Evolutionary conservation across 768 basidiomycete genomes (phyloP).

Genomic region (Boletus rubroflammeus): DNA sequence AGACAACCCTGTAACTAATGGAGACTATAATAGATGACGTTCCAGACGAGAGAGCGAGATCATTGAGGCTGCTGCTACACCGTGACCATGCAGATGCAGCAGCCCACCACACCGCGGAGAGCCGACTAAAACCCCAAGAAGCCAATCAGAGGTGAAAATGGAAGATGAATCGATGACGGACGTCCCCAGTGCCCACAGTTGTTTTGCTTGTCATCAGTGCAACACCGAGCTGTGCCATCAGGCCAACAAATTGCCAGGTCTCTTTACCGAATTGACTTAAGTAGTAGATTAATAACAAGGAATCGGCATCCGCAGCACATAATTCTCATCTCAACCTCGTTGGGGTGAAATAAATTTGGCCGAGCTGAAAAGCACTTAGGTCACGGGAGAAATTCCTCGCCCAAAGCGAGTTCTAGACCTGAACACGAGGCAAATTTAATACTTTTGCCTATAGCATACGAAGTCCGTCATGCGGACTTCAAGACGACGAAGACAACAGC

Average conservation of each 20-base stretch:
- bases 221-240: constrained; percentile 6
- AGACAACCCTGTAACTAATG: not conserved
- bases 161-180: constrained; percentile 9
- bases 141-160: constrained; percentile 8
- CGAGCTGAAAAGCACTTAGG: not conserved
- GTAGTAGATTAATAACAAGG: not conserved
- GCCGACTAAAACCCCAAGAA: constrained; percentile 21
- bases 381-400: constrained; percentile 2
- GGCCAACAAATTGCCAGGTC: constrained; percentile 3
- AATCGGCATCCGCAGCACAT: not conserved
- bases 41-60: constrained; percentile 6
- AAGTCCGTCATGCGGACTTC: constrained; percentile 12
- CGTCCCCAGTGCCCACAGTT: not conserved
- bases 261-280: not conserved
- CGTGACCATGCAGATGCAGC: too few species aligned
- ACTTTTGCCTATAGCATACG: constrained; percentile 2
- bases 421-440: constrained; percentile 17
- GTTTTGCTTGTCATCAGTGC: constrained; percentile 7
- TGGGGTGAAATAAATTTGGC: constrained; percentile 6
- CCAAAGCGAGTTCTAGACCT: constrained; percentile 3
- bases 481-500: constrained; percentile 9
- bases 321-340: constrained; percentile 1
- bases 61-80: not conserved
- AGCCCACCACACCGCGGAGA: constrained; percentile 21
- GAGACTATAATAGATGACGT: constrained; percentile 6